A percentile compares a stretch with the other conserved stretches of the same genome.
Conservation (phyloP, 805 yeast species). For the Starmerella floris region DNA sequence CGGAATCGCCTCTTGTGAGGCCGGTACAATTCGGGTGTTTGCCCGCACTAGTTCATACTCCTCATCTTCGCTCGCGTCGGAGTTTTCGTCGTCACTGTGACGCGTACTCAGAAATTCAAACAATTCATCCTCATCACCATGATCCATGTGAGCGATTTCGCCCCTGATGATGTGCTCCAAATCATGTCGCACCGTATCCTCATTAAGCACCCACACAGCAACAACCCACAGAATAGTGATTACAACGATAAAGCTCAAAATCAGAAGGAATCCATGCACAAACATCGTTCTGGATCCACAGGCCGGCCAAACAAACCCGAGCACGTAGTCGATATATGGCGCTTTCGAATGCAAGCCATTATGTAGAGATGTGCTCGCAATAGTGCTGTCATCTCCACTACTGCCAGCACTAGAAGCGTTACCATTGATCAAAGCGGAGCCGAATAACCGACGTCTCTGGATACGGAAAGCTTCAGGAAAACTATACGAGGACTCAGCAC, state of each 20-base stretch:
- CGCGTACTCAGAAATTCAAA: slow-evolving; percentile 2
- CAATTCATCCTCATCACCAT: slow-evolving; percentile 13
- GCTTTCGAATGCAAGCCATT: slow-evolving; percentile 18
- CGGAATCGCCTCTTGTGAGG: background rate
- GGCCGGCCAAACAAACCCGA: slow-evolving; percentile 7
- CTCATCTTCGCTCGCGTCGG: background rate
- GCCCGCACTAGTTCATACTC: background rate
- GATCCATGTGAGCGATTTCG: slow-evolving; percentile 16
- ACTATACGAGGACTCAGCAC: background rate
- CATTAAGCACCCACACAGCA: slow-evolving; percentile 13
- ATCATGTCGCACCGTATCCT: slow-evolving; percentile 14
- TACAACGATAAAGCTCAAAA: background rate
- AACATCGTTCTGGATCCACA: slow-evolving; percentile 3
- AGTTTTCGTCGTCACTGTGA: background rate
- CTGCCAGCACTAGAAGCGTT: too few species aligned
- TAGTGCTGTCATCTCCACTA: too few species aligned
- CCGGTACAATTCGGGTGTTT: background rate
- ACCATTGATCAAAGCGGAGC: background rate
- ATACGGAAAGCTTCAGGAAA: background rate
- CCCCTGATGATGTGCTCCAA: slow-evolving; percentile 19
- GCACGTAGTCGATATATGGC: slow-evolving; percentile 17
- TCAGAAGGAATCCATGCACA: background rate
- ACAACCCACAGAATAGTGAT: slow-evolving; percentile 5
- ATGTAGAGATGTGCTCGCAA: slow-evolving; percentile 3
- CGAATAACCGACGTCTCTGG: background rate